A percentile compares a stretch with the other conserved stretches of the same genome.
Conservation (phyloP, 345 rosid genomes). For the Tarenaya hassleriana region DNA sequence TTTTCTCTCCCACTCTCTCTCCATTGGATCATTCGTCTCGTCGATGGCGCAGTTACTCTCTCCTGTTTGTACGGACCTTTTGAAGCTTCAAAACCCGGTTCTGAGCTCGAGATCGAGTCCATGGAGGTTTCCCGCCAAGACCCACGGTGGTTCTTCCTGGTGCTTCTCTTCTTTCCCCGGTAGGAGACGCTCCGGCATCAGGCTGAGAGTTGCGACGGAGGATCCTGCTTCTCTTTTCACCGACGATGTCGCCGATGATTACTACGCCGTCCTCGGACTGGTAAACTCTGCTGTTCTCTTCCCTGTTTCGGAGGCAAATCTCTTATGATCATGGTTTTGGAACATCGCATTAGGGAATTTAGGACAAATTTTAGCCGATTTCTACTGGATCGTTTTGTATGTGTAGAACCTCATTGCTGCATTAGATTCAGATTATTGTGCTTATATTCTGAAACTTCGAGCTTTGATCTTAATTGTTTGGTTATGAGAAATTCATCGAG, state of each 20-base stretch:
- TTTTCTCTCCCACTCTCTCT: neutral
- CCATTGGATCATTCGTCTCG: neutral
- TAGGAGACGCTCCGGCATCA: slow-evolving; percentile 30
- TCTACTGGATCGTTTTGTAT: no score
- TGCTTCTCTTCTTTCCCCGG: slow-evolving; percentile 25
- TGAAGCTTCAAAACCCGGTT: slow-evolving; percentile 49
- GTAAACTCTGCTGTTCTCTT: slow-evolving; percentile 30
- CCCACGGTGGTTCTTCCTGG: slow-evolving; percentile 24
- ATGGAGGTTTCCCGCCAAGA: slow-evolving; percentile 31
- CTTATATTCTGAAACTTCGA: no score
- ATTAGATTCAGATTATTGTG: no score
- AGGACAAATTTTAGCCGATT: neutral
- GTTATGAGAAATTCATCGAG: no score
- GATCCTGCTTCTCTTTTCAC: slow-evolving; percentile 39
- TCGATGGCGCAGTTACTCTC: slow-evolving; percentile 75
- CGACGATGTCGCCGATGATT: slow-evolving; percentile 63
- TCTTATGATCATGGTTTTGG: neutral
- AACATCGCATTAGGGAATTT: neutral
- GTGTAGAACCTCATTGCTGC: no score
- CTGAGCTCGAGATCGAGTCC: slow-evolving; percentile 26
- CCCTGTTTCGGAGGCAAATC: neutral
- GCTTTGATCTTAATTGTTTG: no score
- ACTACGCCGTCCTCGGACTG: slow-evolving; percentile 80
- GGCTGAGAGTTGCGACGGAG: slow-evolving; percentile 50
- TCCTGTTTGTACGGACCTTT: slow-evolving; percentile 64